phyloP scores from a whole-genome alignment of 805 yeast genomes.

The Dipodascus geniculatus region DNA sequence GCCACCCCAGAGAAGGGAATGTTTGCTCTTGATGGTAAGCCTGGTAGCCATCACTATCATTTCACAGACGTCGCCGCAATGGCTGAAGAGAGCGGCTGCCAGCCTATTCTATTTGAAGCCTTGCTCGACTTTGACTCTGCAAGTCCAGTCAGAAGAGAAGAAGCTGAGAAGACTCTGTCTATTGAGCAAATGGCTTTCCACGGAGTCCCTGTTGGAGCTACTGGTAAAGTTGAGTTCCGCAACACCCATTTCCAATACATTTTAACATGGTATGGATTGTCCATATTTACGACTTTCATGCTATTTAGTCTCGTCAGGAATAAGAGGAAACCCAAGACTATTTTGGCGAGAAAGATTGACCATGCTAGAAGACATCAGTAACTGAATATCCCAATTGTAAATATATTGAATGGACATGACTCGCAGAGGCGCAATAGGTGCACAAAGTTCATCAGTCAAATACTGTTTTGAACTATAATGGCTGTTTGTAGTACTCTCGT shows the following conservation, averaged over 20 bases:
- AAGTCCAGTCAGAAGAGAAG: constrained; percentile 1
- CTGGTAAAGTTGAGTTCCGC: constrained; percentile 68
- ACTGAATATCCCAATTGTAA: not conserved
- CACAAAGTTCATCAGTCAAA: too few relatives aligned
- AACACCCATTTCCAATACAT: constrained; percentile 89
- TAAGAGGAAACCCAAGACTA: not conserved
- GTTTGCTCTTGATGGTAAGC: constrained; percentile 62
- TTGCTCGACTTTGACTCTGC: constrained; percentile 34
- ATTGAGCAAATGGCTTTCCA: constrained; percentile 51
- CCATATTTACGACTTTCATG: constrained; percentile 59
- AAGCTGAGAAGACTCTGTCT: constrained; percentile 12
- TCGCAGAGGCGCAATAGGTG: too few relatives aligned
- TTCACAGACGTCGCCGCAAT: constrained; percentile 74
- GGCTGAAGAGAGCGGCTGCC: constrained; percentile 53
- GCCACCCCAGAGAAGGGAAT: constrained; percentile 50
- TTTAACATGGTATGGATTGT: constrained; percentile 90
- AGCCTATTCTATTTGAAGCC: constrained; percentile 70
- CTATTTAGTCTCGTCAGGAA: constrained; percentile 36
- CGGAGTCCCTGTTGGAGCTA: constrained; percentile 85
- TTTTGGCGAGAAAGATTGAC: not conserved
- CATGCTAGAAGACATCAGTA: constrained; percentile 1
- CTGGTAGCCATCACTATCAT: constrained; percentile 57
- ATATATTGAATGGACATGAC: not conserved
- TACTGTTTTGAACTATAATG: too few relatives aligned
- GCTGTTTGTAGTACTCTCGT: too few relatives aligned